These are phyloP conservation scores for Fusarium sp. DNA, from an alignment of 2,329 filamentous ascomycete species.

Conservation along the genomic window DNA sequence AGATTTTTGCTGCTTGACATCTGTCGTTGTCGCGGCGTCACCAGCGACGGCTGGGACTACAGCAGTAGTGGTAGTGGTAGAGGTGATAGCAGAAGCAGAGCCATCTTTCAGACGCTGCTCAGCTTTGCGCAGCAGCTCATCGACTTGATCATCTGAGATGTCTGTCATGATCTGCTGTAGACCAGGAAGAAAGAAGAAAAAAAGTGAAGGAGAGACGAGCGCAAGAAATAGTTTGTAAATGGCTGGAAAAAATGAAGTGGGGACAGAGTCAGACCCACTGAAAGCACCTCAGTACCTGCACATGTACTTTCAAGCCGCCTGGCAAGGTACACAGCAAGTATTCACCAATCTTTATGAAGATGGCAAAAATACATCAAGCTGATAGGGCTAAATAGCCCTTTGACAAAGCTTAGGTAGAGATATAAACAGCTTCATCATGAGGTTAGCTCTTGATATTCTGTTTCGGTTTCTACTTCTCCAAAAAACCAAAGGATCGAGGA, in stretches of 20 bases:
- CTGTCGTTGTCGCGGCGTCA: constrained; percentile 20
- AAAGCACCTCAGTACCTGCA: no score
- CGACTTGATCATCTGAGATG: constrained; percentile 46
- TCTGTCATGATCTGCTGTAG: constrained; percentile 46
- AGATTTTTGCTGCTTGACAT: constrained; percentile 32
- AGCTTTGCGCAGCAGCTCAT: constrained; percentile 48
- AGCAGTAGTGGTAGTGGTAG: constrained; percentile 21
- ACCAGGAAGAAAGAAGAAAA: constrained; percentile 28
- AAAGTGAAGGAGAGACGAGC: constrained; percentile 24
- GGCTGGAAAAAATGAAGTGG: constrained; percentile 33
- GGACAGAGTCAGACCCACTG: not conserved
- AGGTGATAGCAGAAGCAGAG: constrained; percentile 24
- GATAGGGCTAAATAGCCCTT: no score
- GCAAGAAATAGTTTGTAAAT: constrained; percentile 34
- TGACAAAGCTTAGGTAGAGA: no score
- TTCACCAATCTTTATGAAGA: no score
- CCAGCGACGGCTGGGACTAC: constrained; percentile 28
- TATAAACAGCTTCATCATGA: no score
- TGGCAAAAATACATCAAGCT: no score
- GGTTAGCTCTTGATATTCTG: no score
- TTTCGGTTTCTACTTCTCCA: no score
- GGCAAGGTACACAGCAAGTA: no score
- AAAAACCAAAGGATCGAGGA: not conserved
- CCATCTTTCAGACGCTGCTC: constrained; percentile 48
- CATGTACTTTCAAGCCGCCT: no score